phyloP scores from a whole-genome alignment of 129 eudicot genomes.

The Glebionis coronaria region DNA sequence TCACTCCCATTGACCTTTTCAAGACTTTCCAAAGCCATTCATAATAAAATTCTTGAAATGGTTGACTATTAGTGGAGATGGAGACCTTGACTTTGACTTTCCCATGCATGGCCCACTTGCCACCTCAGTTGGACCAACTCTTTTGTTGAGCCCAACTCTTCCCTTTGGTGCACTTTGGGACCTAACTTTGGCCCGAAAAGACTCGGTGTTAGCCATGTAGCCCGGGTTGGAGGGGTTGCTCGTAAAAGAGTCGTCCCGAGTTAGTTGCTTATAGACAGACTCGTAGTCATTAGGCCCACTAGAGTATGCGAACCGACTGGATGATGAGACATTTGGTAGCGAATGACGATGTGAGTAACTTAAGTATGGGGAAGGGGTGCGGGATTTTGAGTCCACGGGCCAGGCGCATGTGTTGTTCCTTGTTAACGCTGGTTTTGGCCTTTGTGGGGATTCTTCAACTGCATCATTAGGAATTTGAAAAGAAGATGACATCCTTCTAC shows the following conservation, averaged over 20 bases:
- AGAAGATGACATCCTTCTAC: conserved; percentile 63
- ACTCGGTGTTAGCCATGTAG: conserved; percentile 77
- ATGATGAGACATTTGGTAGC: conserved; percentile 4
- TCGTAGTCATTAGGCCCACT: conserved; percentile 40
- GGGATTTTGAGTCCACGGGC: conserved; percentile 33
- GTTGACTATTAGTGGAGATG: conserved; percentile 34
- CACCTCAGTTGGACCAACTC: conserved; percentile 47
- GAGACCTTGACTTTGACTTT: conserved; percentile 61
- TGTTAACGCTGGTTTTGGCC: conserved; percentile 53
- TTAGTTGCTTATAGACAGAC: conserved; percentile 46
- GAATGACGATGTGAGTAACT: conserved; percentile 15
- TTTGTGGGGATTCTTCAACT: conserved; percentile 52
- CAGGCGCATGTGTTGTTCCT: conserved; percentile 47
- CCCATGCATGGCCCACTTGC: conserved; percentile 57
- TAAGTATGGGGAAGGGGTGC: conserved; percentile 34
- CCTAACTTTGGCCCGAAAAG: conserved; percentile 69
- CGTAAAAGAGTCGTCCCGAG: conserved; percentile 40
- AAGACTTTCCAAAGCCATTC: conserved; percentile 54
- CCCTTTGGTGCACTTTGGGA: conserved; percentile 80
- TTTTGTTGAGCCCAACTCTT: conserved; percentile 45
- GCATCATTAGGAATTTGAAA: conserved; percentile 41
- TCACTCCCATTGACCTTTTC: conserved; percentile 22
- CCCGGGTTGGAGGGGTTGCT: conserved; percentile 56
- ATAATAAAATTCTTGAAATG: conserved; percentile 67
- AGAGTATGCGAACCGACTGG: conserved; percentile 34